Conservation (phyloP, 495 filamentous ascomycete genomes). For the Beverwykella pulmonaria region DNA sequence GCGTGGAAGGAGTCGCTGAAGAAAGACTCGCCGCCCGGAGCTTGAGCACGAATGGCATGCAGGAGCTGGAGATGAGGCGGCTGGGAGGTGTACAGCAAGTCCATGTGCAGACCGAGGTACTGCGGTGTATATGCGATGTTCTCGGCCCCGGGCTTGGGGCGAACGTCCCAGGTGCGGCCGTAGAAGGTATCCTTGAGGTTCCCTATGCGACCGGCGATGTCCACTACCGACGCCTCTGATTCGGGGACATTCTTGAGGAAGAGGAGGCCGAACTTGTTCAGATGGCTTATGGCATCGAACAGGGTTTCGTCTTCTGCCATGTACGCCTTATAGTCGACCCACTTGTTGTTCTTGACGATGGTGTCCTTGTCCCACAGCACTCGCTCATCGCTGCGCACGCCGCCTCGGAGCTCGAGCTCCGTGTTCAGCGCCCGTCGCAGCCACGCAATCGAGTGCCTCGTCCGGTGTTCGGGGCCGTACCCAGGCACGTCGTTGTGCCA, state of each 20-base stretch:
- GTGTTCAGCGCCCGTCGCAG: constrained; percentile 31
- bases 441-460: constrained; percentile 45
- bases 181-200: constrained; percentile 82
- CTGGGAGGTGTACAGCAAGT: constrained; percentile 82
- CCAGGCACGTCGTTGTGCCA: constrained; percentile 65
- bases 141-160: constrained; percentile 70
- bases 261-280: constrained; percentile 66
- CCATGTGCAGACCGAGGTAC: constrained; percentile 85
- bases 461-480: constrained; percentile 50
- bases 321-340: constrained; percentile 70
- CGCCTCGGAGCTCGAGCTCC: constrained; percentile 27
- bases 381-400: constrained; percentile 34
- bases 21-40: constrained; percentile 75
- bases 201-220: constrained; percentile 72
- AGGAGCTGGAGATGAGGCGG: constrained; percentile 82
- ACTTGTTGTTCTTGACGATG: constrained; percentile 50
- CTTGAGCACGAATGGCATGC: constrained; percentile 78
- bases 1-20: constrained; percentile 74
- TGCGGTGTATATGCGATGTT: constrained; percentile 89
- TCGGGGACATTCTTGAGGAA: constrained; percentile 72
- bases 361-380: constrained; percentile 49
- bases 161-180: constrained; percentile 86
- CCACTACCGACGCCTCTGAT: constrained; percentile 63
- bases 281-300: constrained; percentile 55
- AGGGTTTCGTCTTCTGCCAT: constrained; percentile 60